These are phyloP conservation scores for Sporothrix phasma DNA, from an alignment of 2,329 filamentous ascomycete species.

Conservation along the genomic window DNA sequence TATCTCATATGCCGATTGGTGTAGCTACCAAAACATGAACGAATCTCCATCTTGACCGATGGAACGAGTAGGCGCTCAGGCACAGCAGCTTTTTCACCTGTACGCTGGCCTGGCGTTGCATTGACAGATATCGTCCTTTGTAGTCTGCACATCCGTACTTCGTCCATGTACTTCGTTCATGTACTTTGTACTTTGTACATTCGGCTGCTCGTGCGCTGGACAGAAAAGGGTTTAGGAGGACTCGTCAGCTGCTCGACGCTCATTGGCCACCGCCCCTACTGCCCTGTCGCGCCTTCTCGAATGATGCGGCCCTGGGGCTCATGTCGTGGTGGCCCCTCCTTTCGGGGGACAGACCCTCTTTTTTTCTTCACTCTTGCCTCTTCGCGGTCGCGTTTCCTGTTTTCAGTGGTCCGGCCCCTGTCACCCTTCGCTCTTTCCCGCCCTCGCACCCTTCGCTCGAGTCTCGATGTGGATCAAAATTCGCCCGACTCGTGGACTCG, in stretches of 20 bases:
- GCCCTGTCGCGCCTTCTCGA: background rate
- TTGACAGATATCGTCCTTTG: background rate
- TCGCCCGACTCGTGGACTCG: slow-evolving; percentile 2
- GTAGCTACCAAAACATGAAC: background rate
- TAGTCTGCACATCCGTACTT: background rate
- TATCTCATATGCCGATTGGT: background rate
- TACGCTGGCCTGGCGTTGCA: background rate
- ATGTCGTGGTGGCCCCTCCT: background rate
- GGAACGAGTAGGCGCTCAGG: background rate
- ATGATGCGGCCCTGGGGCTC: slow-evolving; percentile 8
- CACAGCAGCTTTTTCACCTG: background rate
- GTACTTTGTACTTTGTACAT: too few species aligned
- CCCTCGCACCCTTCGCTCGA: too few species aligned
- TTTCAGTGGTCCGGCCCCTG: background rate
- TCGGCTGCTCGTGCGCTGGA: slow-evolving; percentile 2
- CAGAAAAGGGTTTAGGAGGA: slow-evolving; percentile 20
- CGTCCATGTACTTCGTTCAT: background rate
- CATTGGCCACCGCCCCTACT: slow-evolving; percentile 23
- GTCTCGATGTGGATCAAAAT: slow-evolving; percentile 5
- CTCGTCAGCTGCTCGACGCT: slow-evolving; percentile 28
- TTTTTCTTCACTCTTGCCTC: background rate
- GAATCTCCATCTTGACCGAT: background rate
- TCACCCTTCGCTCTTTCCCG: background rate
- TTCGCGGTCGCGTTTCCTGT: background rate
- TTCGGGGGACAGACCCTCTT: background rate